Evolutionary conservation across 2,329 filamentous ascomycete species (phyloP).

Genomic region (Cercospora zeae-maydis): DNA sequence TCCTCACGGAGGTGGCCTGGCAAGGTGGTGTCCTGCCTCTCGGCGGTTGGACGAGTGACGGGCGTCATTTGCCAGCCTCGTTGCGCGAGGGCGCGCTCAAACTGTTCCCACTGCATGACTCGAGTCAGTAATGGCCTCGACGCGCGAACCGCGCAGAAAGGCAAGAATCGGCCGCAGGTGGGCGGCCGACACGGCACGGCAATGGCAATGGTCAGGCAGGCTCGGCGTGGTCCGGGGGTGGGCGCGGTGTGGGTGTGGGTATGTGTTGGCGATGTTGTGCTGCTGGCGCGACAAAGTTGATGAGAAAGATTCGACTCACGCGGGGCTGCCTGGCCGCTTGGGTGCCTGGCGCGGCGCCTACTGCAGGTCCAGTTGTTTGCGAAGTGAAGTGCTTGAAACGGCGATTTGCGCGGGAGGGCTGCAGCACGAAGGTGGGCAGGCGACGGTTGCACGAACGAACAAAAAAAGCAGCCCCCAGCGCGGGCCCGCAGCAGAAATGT

Average conservation of each 20-base stretch:
- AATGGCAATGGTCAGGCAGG: neutral
- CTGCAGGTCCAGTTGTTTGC: neutral
- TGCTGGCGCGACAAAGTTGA: neutral
- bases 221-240: neutral
- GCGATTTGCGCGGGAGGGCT: conserved; percentile 1
- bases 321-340: neutral
- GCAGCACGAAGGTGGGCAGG: neutral
- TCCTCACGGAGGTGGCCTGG: conserved; percentile 21
- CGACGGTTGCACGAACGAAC: neutral
- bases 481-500: neutral
- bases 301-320: neutral
- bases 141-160: neutral
- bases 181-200: neutral
- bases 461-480: neutral
- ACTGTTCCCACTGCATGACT: conserved; percentile 18
- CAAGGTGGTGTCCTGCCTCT: conserved; percentile 20
- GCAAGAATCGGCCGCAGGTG: conserved; percentile 2
- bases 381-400: conserved; percentile 7
- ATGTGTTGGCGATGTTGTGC: neutral
- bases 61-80: conserved; percentile 25
- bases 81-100: conserved; percentile 15
- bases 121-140: conserved; percentile 15
- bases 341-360: neutral
- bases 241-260: neutral
- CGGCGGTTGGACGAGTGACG: conserved; percentile 19